Evolutionary conservation across 2,329 filamentous ascomycete genomes (phyloP).

Genomic region (Sclerotinia spermophila): DNA sequence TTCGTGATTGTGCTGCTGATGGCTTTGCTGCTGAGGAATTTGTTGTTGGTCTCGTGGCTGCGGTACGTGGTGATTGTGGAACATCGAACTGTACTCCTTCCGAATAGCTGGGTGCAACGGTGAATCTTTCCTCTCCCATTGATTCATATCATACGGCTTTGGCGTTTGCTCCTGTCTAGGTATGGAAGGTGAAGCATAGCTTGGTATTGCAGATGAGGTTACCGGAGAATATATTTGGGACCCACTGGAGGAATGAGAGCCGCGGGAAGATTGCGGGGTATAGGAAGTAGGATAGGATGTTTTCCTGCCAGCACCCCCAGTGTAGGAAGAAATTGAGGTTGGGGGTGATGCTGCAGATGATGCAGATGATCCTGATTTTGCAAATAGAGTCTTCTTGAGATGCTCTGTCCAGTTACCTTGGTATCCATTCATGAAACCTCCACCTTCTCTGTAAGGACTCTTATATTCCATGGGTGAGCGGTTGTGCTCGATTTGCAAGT

Average conservation of each 20-base stretch:
- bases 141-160: slow-evolving; percentile 7
- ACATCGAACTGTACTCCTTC: slow-evolving; percentile 34
- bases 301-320: slow-evolving; percentile 7
- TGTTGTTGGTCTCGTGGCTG: slow-evolving; percentile 16
- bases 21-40: not conserved
- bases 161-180: slow-evolving; percentile 21
- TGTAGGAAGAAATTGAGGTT: slow-evolving; percentile 16
- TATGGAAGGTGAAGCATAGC: slow-evolving; percentile 15
- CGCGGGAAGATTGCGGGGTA: not conserved
- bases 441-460: slow-evolving; percentile 54
- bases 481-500: slow-evolving; percentile 59
- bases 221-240: slow-evolving; percentile 17
- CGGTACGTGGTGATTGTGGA: slow-evolving; percentile 23
- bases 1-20: not conserved
- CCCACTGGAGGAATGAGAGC: slow-evolving; percentile 1
- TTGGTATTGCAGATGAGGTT: slow-evolving; percentile 3
- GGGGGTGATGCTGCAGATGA: slow-evolving; percentile 13
- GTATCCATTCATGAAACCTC: slow-evolving; percentile 60
- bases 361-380: slow-evolving; percentile 23
- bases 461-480: slow-evolving; percentile 55
- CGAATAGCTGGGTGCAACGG: slow-evolving; percentile 41
- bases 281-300: not conserved
- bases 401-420: slow-evolving; percentile 43
- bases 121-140: slow-evolving; percentile 33
- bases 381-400: slow-evolving; percentile 33